phyloP scores from a whole-genome alignment of 2,329 filamentous ascomycete species.

The Davidsoniella neocaledoniae region DNA sequence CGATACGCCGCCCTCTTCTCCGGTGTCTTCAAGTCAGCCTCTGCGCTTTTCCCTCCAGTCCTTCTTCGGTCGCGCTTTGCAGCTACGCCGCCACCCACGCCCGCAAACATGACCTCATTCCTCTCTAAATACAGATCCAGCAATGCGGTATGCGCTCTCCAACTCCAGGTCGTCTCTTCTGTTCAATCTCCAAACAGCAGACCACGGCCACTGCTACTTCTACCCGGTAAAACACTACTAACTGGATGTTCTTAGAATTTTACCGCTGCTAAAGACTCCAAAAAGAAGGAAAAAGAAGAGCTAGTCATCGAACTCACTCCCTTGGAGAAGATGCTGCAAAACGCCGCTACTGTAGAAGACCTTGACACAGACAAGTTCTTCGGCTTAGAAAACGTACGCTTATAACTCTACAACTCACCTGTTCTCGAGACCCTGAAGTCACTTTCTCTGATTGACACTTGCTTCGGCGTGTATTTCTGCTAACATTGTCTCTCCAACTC shows the following conservation, averaged over 20 bases:
- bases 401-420: constrained; percentile 4
- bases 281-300: constrained; percentile 40
- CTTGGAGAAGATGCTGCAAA: constrained; percentile 59
- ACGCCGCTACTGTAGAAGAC: constrained; percentile 60
- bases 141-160: constrained; percentile 5
- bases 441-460: not conserved
- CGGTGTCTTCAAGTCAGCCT: no score
- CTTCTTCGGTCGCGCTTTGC: not conserved
- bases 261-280: constrained; percentile 26
- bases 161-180: not conserved
- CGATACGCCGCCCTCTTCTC: no score
- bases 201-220: not conserved
- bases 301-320: constrained; percentile 42
- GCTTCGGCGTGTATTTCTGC: constrained; percentile 14
- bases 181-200: not conserved
- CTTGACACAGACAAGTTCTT: constrained; percentile 98
- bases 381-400: constrained; percentile 86
- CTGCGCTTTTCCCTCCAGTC: not conserved
- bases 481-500: constrained; percentile 18
- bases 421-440: not conserved
- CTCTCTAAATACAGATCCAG: constrained; percentile 9
- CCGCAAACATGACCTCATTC: constrained; percentile 6
- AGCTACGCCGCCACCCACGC: not conserved
- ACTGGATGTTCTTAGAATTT: constrained; percentile 11
- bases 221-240: constrained; percentile 9